These are phyloP conservation scores for Cytospora chrysosperma DNA, from an alignment of 2,329 filamentous ascomycete species.

Conservation along the genomic window DNA sequence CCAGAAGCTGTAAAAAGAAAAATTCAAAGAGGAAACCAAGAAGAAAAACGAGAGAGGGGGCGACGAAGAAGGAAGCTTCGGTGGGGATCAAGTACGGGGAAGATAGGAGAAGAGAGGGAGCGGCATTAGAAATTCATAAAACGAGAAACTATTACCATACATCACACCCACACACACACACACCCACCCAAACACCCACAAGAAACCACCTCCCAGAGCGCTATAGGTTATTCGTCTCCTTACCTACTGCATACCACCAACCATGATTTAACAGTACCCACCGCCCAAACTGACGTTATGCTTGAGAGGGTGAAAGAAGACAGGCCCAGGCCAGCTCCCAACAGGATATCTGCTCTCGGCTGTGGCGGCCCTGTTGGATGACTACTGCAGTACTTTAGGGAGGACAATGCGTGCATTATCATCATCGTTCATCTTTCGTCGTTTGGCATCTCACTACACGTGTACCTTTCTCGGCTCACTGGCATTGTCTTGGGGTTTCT, in stretches of 20 bases:
- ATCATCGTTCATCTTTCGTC: not conserved
- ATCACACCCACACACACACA: not conserved
- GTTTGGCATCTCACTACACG: not conserved
- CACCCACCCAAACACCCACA: not conserved
- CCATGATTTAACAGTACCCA: not conserved
- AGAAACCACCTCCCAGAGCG: not conserved
- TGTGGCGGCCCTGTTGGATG: not conserved
- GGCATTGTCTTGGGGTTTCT: not conserved
- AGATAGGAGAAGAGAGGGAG: not conserved
- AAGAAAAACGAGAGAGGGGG: not conserved
- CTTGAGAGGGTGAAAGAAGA: not conserved
- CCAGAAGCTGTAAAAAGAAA: constrained; percentile 55
- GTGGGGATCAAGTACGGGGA: too few relatives aligned
- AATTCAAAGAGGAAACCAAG: not conserved
- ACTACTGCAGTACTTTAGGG: not conserved
- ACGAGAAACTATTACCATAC: not conserved
- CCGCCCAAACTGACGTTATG: not conserved
- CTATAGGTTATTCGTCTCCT: not conserved
- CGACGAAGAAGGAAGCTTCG: too few relatives aligned
- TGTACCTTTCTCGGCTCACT: not conserved
- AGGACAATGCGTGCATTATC: not conserved
- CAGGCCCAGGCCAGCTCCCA: not conserved
- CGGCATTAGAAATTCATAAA: not conserved
- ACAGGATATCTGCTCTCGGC: not conserved
- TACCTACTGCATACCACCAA: not conserved